These are phyloP conservation scores for Russula foetens DNA, from an alignment of 768 basidiomycete genomes.

Conservation along the genomic window DNA sequence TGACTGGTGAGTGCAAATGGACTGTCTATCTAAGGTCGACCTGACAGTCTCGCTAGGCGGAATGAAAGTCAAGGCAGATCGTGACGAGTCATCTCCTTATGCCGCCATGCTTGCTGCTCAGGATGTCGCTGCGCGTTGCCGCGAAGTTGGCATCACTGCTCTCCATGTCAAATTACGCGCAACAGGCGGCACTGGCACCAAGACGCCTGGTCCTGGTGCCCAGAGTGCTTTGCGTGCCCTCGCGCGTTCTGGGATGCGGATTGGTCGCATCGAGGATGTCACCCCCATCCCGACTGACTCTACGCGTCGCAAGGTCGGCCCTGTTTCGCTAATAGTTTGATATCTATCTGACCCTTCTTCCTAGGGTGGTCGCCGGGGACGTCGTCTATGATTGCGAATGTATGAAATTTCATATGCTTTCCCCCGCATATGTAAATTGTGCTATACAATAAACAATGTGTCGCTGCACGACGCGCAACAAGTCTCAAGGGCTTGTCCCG, in stretches of 20 bases:
- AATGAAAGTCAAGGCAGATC: slow-evolving; percentile 99
- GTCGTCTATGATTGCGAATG: slow-evolving; percentile 59
- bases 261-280: slow-evolving; percentile 97
- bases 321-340: not conserved
- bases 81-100: slow-evolving; percentile 97
- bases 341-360: slow-evolving; percentile 4
- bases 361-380: slow-evolving; percentile 98
- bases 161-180: slow-evolving; percentile 99
- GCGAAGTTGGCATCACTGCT: slow-evolving; percentile 96
- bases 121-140: slow-evolving; percentile 93
- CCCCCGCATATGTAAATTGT: slow-evolving; percentile 28
- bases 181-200: slow-evolving; percentile 96
- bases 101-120: slow-evolving; percentile 98
- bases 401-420: slow-evolving; percentile 23
- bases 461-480: slow-evolving; percentile 88
- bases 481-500: slow-evolving; percentile 65
- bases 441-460: slow-evolving; percentile 44
- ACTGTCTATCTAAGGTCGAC: not conserved
- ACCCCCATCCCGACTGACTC: slow-evolving; percentile 97
- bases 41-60: slow-evolving; percentile 48
- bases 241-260: slow-evolving; percentile 96
- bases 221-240: slow-evolving; percentile 97
- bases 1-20: slow-evolving; percentile 63
- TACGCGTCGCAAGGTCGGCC: slow-evolving; percentile 86
- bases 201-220: slow-evolving; percentile 97